Evolutionary conservation across 192 early-diverging fungal genomes (phyloP), one percentile per base, ranked within the genome.

Genomic region (Phlyctochytrium planicorne): DNA sequence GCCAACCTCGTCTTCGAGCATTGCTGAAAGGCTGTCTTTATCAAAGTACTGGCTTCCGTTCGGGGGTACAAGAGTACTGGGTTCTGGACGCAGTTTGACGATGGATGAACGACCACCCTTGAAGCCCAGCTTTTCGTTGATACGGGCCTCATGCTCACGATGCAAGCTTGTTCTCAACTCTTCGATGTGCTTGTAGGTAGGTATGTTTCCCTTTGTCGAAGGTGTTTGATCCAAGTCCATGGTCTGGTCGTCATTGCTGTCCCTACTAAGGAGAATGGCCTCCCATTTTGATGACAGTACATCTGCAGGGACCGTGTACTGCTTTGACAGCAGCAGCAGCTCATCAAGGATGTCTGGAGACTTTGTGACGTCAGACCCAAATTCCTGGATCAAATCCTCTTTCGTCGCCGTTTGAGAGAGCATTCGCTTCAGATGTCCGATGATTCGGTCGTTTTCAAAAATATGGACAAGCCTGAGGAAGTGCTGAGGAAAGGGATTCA

Each of bases 231-330:
- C n/a, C n/a, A n/a, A n/a, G n/a, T n/a, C n/a, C 40, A 20, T 14
- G 40, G 10, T 47, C 40, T 47, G 40, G 6, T 47, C 40, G 52
- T 73, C 71, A 6, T 63, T 52, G 17, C 59, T 68, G 31, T 31
- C 52, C 23, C 36, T 31, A 31, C 52, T 67, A 30, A 33, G 20
- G 23, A 25, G 60, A 50, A 68, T 74, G 14, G 78, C 68, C 60
- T 83, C 82, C 82, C 82, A 83, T 60, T 80, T 83, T 29, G 60
- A 63, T 30, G 66, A 67, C 27, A 83, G 72, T 40, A 71, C 72
- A 27, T 83, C 81, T 16, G 76, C 81, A 12, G 30, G 16, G 10
- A 82, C 40, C 6, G 66, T n/a, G 65, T 62, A 78, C 10, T 66
- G 35, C 34, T 60, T 10, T 30, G 64, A 30, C 23, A 47, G 56